Evolutionary conservation across 2,329 filamentous ascomycete species (phyloP).

Genomic region (Aspergillus sp.): DNA sequence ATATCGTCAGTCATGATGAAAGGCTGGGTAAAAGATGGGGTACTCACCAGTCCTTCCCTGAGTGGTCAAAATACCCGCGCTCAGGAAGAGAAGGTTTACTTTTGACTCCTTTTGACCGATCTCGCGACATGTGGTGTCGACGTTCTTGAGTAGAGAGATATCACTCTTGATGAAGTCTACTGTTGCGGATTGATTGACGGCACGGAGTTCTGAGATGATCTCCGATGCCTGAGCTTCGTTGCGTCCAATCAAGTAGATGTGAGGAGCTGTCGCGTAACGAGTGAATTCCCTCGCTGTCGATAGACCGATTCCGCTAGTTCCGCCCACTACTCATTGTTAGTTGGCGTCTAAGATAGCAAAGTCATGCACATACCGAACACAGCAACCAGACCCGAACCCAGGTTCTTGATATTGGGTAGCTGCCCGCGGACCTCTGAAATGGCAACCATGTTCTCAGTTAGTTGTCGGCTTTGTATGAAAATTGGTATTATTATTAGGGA

Average conservation of each 20-base stretch:
- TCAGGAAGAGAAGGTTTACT: conserved; percentile 46
- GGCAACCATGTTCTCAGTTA: background rate
- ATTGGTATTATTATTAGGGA: too few relatives aligned
- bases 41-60: conserved; percentile 19
- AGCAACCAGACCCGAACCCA: conserved; percentile 19
- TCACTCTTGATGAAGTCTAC: conserved; percentile 36
- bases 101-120: conserved; percentile 31
- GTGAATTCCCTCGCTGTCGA: conserved; percentile 52
- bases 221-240: conserved; percentile 36
- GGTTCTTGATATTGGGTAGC: conserved; percentile 9
- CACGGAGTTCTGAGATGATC: conserved; percentile 47
- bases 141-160: conserved; percentile 38
- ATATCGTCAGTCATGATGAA: too few relatives aligned
- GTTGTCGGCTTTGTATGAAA: background rate
- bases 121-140: conserved; percentile 35
- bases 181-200: conserved; percentile 26
- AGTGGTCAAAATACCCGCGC: conserved; percentile 38
- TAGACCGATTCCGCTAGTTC: conserved; percentile 57
- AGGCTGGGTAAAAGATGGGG: too few relatives aligned
- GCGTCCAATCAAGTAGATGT: conserved; percentile 56
- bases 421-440: background rate
- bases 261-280: conserved; percentile 44
- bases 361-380: conserved; percentile 20
- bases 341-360: background rate
- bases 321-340: conserved; percentile 41